These are phyloP conservation scores for Spinellus fusiger DNA, from an alignment of 192 early-diverging fungal species.

Conservation along the genomic window DNA sequence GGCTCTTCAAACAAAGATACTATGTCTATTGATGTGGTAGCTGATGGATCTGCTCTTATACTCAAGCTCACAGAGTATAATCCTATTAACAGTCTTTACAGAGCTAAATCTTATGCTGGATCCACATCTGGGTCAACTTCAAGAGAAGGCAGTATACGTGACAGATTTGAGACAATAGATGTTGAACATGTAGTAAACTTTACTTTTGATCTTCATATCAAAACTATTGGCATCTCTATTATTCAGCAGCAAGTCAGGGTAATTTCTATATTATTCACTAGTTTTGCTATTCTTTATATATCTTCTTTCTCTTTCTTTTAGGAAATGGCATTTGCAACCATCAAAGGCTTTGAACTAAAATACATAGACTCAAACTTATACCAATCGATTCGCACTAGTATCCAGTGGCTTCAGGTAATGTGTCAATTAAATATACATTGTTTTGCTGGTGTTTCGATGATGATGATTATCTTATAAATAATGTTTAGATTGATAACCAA, in stretches of 20 bases:
- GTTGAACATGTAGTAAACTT: slow-evolving; percentile 27
- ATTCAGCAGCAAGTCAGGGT: slow-evolving; percentile 52
- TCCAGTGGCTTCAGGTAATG: slow-evolving; percentile 64
- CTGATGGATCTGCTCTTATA: slow-evolving; percentile 45
- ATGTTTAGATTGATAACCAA: slow-evolving; percentile 77
- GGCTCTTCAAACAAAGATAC: slow-evolving; percentile 1
- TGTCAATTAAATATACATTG: not conserved
- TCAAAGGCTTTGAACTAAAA: slow-evolving; percentile 60
- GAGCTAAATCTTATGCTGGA: slow-evolving; percentile 20
- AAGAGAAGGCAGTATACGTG: slow-evolving; percentile 19
- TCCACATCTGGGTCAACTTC: slow-evolving; percentile 12
- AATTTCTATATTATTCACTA: not conserved
- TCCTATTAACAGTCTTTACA: slow-evolving; percentile 39
- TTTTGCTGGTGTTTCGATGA: not conserved
- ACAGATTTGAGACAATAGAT: slow-evolving; percentile 33
- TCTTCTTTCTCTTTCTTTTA: slow-evolving; percentile 1
- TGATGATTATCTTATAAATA: not conserved
- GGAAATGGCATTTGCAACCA: slow-evolving; percentile 73
- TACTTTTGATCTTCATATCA: slow-evolving; percentile 53
- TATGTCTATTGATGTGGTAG: slow-evolving; percentile 55
- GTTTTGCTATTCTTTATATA: not conserved
- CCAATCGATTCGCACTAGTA: slow-evolving; percentile 54
- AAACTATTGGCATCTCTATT: slow-evolving; percentile 77
- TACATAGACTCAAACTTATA: slow-evolving; percentile 62
- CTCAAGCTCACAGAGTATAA: slow-evolving; percentile 50